Conservation (phyloP, 2,329 filamentous ascomycete genomes). For the Pseudogymnoascus sp. region DNA sequence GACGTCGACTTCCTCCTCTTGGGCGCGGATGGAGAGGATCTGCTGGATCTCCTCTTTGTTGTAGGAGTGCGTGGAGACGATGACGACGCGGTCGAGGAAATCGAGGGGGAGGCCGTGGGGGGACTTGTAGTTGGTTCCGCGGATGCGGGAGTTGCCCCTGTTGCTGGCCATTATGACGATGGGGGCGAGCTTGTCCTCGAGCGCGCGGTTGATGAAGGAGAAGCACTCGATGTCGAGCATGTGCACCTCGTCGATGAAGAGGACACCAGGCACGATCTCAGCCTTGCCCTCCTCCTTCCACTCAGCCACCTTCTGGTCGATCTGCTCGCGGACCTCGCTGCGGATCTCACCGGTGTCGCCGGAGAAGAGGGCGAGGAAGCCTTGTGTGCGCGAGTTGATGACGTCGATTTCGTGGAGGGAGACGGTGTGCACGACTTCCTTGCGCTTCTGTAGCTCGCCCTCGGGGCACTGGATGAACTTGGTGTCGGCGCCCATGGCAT, state of each 20-base stretch:
- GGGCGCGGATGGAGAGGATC: constrained; percentile 84
- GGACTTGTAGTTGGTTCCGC: constrained; percentile 86
- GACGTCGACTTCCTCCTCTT: constrained; percentile 92
- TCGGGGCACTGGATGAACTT: constrained; percentile 98
- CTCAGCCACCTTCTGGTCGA: constrained; percentile 97
- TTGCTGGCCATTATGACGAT: constrained; percentile 99
- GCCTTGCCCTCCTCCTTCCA: constrained; percentile 99
- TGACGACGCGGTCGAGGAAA: constrained; percentile 91
- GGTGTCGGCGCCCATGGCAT: constrained; percentile 96
- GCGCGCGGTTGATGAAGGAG: constrained; percentile 93
- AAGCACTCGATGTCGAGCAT: constrained; percentile 99
- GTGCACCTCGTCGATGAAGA: constrained; percentile 98
- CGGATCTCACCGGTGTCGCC: constrained; percentile 97
- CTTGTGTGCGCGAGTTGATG: constrained; percentile 98
- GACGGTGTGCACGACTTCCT: constrained; percentile 95
- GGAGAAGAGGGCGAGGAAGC: constrained; percentile 93
- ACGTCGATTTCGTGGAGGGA: constrained; percentile 97
- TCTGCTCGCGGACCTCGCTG: constrained; percentile 94
- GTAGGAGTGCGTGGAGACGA: constrained; percentile 89
- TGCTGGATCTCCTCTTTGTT: constrained; percentile 76
- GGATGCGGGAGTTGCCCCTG: constrained; percentile 80
- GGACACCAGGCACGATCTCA: constrained; percentile 90
- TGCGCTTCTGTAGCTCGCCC: constrained; percentile 92
- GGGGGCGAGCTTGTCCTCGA: constrained; percentile 89
- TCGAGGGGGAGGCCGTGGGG: constrained; percentile 92